A percentile compares a stretch with the other conserved stretches of the same genome.
Conservation (phyloP, 257 asterid genomes). For the Misopates orontium region DNA sequence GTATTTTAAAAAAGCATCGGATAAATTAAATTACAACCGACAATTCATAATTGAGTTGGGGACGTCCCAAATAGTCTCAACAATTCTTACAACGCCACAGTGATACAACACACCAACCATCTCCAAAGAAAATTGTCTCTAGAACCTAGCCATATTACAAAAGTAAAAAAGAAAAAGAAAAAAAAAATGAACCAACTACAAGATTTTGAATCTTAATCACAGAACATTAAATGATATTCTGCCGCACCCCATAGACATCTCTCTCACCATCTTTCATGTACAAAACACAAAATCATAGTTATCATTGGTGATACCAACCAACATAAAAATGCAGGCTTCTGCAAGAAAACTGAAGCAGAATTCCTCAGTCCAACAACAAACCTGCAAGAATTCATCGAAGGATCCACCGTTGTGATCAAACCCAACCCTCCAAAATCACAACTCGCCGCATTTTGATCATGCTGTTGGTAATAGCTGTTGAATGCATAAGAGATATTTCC, state of each 20-base stretch:
- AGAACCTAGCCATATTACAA: too few relatives aligned
- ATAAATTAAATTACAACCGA: too few relatives aligned
- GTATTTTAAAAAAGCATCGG: too few relatives aligned
- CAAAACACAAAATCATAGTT: conserved; percentile 37
- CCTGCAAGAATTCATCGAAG: conserved; percentile 64
- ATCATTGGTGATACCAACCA: conserved; percentile 35
- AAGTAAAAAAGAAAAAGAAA: too few relatives aligned
- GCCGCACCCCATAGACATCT: neutral
- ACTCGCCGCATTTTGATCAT: conserved; percentile 59
- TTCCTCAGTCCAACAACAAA: conserved; percentile 54
- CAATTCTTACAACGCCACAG: too few relatives aligned
- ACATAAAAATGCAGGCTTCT: conserved; percentile 15
- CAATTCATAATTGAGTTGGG: too few relatives aligned
- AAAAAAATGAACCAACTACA: too few relatives aligned
- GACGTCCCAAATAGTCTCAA: too few relatives aligned
- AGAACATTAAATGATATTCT: neutral
- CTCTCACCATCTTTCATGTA: conserved; percentile 27
- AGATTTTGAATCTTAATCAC: too few relatives aligned
- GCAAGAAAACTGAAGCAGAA: conserved; percentile 41
- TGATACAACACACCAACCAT: too few relatives aligned
- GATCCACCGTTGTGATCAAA: conserved; percentile 80
- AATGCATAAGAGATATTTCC: conserved; percentile 77
- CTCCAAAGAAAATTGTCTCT: too few relatives aligned
- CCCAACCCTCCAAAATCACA: conserved; percentile 78
- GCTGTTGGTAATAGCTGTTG: conserved; percentile 78